Conservation (phyloP, 2,329 filamentous ascomycete genomes). For the Penicillium polonicum region DNA sequence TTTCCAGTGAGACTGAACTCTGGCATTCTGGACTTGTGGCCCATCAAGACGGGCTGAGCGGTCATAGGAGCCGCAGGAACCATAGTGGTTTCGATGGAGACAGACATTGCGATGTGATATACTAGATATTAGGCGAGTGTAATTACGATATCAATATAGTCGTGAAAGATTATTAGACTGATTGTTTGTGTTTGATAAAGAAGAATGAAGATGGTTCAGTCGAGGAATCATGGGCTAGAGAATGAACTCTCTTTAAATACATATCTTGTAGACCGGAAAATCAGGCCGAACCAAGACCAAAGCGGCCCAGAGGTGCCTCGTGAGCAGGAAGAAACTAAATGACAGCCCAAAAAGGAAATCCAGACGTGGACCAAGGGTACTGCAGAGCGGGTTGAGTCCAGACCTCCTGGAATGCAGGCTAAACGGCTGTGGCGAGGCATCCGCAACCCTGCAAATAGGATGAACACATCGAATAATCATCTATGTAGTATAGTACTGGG, state of each 20-base stretch:
- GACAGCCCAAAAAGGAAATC: conserved; percentile 6
- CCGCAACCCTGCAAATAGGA: not conserved
- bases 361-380: conserved; percentile 4
- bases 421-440: conserved; percentile 6
- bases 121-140: conserved; percentile 5
- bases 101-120: conserved; percentile 29
- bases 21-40: conserved; percentile 51
- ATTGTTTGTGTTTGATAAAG: not conserved
- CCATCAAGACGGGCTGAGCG: conserved; percentile 32
- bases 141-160: conserved; percentile 6
- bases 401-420: conserved; percentile 2
- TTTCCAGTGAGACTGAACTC: conserved; percentile 75
- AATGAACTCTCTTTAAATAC: conserved; percentile 4
- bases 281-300: not conserved
- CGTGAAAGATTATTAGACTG: not conserved
- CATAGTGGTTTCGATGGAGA: conserved; percentile 34
- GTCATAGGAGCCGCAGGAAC: conserved; percentile 27
- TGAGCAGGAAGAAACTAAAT: conserved; percentile 6
- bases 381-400: not conserved
- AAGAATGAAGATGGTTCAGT: not conserved
- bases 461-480: not conserved
- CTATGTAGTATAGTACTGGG: not conserved
- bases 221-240: not conserved
- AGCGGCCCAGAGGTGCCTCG: conserved; percentile 2
- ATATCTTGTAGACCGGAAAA: not conserved